Conservation (phyloP, 345 rosid species). For the Aethionema arabicum region DNA sequence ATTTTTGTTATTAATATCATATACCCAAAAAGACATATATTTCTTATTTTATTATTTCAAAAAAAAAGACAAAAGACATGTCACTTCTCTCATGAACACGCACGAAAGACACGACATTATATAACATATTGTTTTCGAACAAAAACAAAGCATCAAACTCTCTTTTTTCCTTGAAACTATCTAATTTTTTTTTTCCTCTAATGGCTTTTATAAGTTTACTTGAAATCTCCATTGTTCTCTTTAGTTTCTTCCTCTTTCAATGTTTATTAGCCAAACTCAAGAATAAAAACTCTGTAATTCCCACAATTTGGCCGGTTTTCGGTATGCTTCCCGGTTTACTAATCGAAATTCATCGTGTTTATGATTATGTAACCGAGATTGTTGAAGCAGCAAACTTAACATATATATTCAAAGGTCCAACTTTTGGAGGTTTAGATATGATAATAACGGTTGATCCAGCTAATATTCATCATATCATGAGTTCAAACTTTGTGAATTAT, state of each 20-base stretch:
- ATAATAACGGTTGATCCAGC: conserved; percentile 43
- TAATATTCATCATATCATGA: conserved; percentile 48
- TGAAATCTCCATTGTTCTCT: conserved; percentile 12
- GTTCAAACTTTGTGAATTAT: conserved; percentile 45
- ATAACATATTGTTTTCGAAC: too few relatives aligned
- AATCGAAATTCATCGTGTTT: conserved; percentile 29
- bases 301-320: conserved; percentile 37
- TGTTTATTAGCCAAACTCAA: not conserved
- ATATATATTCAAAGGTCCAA: conserved; percentile 36
- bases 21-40: too few relatives aligned
- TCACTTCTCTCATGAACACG: not conserved
- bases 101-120: too few relatives aligned
- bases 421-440: conserved; percentile 36
- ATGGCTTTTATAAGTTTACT: too few relatives aligned
- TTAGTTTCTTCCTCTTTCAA: conserved; percentile 27
- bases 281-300: not conserved
- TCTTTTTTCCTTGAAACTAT: not conserved
- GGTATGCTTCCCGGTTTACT: conserved; percentile 46
- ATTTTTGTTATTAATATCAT: too few relatives aligned
- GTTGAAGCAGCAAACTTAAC: conserved; percentile 21
- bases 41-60: too few relatives aligned
- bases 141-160: too few relatives aligned
- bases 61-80: conserved; percentile 13
- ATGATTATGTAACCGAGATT: conserved; percentile 28
- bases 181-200: too few relatives aligned